Base-by-base conservation (phyloP, 1,284 basidiomycete species). In the Exsudoporus floridanus region DNA sequence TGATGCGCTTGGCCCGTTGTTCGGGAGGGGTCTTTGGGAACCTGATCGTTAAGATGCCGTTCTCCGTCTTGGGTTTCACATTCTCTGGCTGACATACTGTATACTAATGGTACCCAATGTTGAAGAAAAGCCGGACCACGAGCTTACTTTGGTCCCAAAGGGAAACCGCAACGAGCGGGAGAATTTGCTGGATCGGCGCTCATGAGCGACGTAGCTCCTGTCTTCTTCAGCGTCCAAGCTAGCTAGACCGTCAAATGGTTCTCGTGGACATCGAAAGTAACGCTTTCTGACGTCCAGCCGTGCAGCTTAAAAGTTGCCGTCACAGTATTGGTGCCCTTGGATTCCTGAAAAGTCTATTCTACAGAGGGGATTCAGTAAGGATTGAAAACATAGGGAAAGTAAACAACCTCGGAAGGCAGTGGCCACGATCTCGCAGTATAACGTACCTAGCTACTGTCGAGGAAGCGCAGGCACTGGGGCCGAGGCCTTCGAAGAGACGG, bases 301-400 rank as follows among this genome's bases (percentile, higher is more conserved):
- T 78, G 77, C 4, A 80, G 62, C 59, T 80, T 76, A 56, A 79
- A 71, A 0, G 70, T 63, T 14, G 72, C 73, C 4, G 68, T 74
- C 27, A 77, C 66, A 14, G 59, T 58, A 49, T 76, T 74, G 31
- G 60, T 45, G 14, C 73, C 66, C 8, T 60, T 50, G 46, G 73
- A 62, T 52, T 75, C 74, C 46, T 66, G 57, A 12, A 69, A 54
- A 46, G n/a, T 70, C 70, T 61, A 67, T 70, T 64, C 63, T 73
- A 37, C 3, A 18, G n/a, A 41, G 7, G 14, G 2, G 12, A 12
- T 19, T 51, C 1, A 31, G 40, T 12, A 21, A 14, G 13, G 14
- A 7, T 18, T 0, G n/a, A 9, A 5, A 5, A 9, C 1, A 12
- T 21, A 0, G 7, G 5, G 12, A 6, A 1, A 10, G 4, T 21